Base-by-base conservation (phyloP, 805 yeast genomes). In the Saccharomyces paradoxus region DNA sequence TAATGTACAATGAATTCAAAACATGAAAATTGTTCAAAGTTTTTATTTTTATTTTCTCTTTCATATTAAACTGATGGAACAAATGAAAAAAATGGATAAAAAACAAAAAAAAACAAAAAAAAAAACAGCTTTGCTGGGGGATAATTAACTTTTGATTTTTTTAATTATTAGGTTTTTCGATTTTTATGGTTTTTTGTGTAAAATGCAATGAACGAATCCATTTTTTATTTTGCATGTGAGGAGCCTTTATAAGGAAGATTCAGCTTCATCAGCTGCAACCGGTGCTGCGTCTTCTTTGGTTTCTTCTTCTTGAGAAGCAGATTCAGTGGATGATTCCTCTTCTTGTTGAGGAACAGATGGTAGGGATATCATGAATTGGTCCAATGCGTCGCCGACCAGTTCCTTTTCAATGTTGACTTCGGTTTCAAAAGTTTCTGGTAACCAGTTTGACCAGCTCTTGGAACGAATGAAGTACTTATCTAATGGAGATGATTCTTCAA, bases 391-490 rank as follows among this genome's bases (percentile, higher is more conserved):
- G 46, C 63, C 65, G n/a, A 54, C 28, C 30, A 68, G 51, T 30
- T 55, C 55, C 12, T 52, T 60, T 50, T 63, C 63, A 50, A 66
- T 54, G 2, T 46, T 48, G n/a, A 63, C 53, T 48, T 58, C 61
- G 14, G 63, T 51, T n/a, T 58, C 55, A 22, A 58, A 50, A n/a
- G 47, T 50, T 24, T 59, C 60, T n/a, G 64, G 62, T 14, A 60
- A 48, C 60, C 60, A 59, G 41, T 58, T 53, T 28, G 57, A 56
- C 69, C 69, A 68, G 13, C 62, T 54, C 31, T 66, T 67, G 10
- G 70, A 56, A 56, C 72, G 69, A 21, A 68, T 53, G 48, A 66
- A 66, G 49, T 61, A 68, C 4, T 57, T 58, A n/a, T 58, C 60
- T 47, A 67, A 53, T 6, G 53, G 48, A 22, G 47, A 52, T 29